A percentile compares a stretch with the other conserved stretches of the same genome.
These are phyloP conservation scores for Colletotrichum sp. DNA, from an alignment of 2,329 filamentous ascomycete genomes.

Conservation along the genomic window DNA sequence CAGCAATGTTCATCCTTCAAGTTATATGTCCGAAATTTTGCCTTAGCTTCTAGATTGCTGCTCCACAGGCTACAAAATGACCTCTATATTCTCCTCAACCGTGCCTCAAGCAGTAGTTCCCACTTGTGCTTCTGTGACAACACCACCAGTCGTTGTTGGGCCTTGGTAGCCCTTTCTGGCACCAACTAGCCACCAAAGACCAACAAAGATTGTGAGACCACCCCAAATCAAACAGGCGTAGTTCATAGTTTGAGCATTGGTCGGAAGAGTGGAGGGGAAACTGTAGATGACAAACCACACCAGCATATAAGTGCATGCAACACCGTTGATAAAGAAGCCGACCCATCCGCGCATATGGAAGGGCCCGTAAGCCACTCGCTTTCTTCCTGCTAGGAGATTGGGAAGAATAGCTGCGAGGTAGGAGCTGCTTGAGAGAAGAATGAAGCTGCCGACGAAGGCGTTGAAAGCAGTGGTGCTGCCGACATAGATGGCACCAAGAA, in stretches of 20 bases:
- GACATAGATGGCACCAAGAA: conserved; percentile 69
- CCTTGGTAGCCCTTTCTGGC: conserved; percentile 26
- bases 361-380: conserved; percentile 52
- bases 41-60: not conserved
- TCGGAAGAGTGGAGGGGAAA: conserved; percentile 57
- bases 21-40: not conserved
- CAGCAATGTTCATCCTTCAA: not conserved
- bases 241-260: conserved; percentile 55
- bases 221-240: conserved; percentile 52
- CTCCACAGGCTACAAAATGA: no score
- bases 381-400: conserved; percentile 49
- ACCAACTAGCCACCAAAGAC: conserved; percentile 44
- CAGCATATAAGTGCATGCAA: conserved; percentile 62
- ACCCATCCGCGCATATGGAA: conserved; percentile 57
- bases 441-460: conserved; percentile 63
- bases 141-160: conserved; percentile 18
- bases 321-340: conserved; percentile 55
- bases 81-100: not conserved
- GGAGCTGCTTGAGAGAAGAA: conserved; percentile 47
- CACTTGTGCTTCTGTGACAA: not conserved
- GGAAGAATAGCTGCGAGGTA: conserved; percentile 70
- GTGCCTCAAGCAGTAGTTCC: not conserved
- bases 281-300: conserved; percentile 69
- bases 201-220: conserved; percentile 42
- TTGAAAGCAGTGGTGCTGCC: conserved; percentile 71